A percentile compares a stretch with the other conserved stretches of the same genome.
phyloP scores from a whole-genome alignment of 106 monocot genomes.

The Alisma plantagoaquatica region DNA sequence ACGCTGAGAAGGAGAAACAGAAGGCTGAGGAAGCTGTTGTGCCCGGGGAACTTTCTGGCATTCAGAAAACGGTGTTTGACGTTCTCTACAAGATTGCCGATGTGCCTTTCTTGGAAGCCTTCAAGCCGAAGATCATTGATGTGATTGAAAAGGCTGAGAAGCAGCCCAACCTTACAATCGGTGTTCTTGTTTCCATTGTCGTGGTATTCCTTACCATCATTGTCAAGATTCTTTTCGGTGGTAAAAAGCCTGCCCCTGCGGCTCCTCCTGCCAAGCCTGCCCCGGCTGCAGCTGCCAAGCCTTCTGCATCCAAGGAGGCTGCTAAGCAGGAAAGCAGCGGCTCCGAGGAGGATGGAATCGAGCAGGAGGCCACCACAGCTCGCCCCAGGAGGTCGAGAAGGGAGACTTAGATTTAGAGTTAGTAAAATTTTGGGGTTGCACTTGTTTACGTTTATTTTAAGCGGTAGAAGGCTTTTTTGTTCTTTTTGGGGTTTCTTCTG shows the following conservation, averaged over 20 bases:
- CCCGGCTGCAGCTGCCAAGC: neutral
- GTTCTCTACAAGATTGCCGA: conserved; percentile 63
- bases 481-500: too few species aligned
- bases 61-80: conserved; percentile 85
- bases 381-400: conserved; percentile 52
- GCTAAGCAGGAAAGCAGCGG: conserved; percentile 19
- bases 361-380: conserved; percentile 32
- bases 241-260: conserved; percentile 36
- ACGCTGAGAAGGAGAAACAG: conserved; percentile 73
- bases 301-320: conserved; percentile 13
- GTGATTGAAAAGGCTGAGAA: conserved; percentile 74
- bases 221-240: conserved; percentile 47
- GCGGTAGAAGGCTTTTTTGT: too few species aligned
- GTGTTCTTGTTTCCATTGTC: conserved; percentile 47
- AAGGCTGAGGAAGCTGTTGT: conserved; percentile 48
- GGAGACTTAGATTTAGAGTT: conserved; percentile 29
- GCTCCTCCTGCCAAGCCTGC: conserved; percentile 1
- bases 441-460: too few species aligned
- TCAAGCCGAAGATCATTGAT: conserved; percentile 69
- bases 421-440: neutral
- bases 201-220: conserved; percentile 35
- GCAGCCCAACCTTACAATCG: conserved; percentile 71
- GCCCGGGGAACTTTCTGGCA: conserved; percentile 29
- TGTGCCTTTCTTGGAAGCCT: conserved; percentile 55
- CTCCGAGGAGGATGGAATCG: conserved; percentile 24